phyloP scores from a whole-genome alignment of 345 rosid species.

The Eucalyptus virginea region DNA sequence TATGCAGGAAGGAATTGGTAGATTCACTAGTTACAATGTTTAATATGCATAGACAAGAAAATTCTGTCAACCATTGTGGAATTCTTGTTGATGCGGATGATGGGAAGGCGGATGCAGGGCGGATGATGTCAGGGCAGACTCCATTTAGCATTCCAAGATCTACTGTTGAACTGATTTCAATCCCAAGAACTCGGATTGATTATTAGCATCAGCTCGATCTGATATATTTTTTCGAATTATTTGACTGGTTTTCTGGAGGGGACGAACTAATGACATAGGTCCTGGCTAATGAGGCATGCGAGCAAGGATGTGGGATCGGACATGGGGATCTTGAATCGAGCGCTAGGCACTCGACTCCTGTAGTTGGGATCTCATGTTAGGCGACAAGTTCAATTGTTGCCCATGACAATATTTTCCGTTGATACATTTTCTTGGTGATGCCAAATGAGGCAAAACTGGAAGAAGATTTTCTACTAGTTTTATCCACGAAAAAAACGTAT shows the following conservation, averaged over 20 bases:
- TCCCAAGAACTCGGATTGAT: neutral
- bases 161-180: neutral
- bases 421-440: neutral
- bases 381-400: neutral
- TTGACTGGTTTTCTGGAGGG: neutral
- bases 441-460: rapidly evolving
- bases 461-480: neutral
- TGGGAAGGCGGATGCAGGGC: neutral
- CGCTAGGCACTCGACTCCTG: neutral
- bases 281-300: neutral
- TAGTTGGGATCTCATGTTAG: neutral
- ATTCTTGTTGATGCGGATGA: neutral
- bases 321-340: neutral
- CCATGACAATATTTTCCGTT: rapidly evolving
- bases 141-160: neutral
- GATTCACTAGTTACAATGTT: neutral
- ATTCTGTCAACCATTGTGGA: neutral
- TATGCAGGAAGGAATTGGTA: neutral
- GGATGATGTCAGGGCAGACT: neutral
- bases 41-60: neutral
- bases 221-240: neutral
- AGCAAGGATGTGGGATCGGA: neutral
- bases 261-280: neutral
- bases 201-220: neutral
- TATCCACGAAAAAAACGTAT: neutral